Base-by-base conservation (phyloP, 257 asterid species). In the Linaria vulgaris region DNA sequence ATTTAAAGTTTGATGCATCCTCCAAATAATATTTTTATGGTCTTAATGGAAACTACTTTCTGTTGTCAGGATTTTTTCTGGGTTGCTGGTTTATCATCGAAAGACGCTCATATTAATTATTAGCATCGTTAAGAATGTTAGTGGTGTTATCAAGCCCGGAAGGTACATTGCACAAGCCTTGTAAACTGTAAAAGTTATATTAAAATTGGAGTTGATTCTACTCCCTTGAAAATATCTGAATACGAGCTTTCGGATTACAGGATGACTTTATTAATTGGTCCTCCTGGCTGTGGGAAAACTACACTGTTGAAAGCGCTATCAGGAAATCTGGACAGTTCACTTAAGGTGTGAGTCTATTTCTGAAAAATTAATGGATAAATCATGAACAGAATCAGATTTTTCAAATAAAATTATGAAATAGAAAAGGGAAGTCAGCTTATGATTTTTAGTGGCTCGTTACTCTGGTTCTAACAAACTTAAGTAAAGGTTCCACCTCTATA, bases 271-370 rank as follows among this genome's bases (percentile, higher is more conserved):
- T 53, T 85, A 46, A 85, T 85, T 48, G 94, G 87, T 48, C 94
- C 94, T 71, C 94, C 90, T 19, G 94, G 94, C 27, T 72, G 87
- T 37, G 90, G 94, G 68, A 85, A 85, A 68, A 83, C 87, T 51
- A 74, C 94, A 66, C 61, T 85, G 21, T 66, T 85, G 77, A 85
- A 83, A 77, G 85, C 85, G 27, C 79, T 85, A 39, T 85, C 90
- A 16, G 94, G 94, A 68, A 82, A 76, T 68, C 72, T 77, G 45
- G 71, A 72, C 73, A 81, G 75, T 58, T 62, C 83, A 63, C 80
- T 83, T 27, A 73, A 80, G 94, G 94, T 76, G 94, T 76, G 58
- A 53, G 34, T 70, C 7, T 63, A 17, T 27, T 19, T 9, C 12
- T 19, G 15, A 14, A 2, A 47, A 1, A 34, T 34, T 4, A 3